Percentiles rank a stretch among this genome's conserved stretches.
Conservation (phyloP, 1,139 yeast genomes). For the Arxiozyma heterogenica region DNA sequence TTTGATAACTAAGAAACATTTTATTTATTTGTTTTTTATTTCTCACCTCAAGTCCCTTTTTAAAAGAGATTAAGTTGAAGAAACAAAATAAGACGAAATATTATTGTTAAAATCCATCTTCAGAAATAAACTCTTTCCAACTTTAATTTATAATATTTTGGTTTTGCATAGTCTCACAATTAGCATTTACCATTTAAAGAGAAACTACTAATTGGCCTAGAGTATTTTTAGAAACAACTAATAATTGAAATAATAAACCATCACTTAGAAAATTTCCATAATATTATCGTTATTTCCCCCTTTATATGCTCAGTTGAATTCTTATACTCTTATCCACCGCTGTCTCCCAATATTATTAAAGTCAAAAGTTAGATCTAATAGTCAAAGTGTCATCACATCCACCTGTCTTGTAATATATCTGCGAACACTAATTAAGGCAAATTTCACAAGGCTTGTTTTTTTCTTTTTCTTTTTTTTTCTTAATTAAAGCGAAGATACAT, state of each 20-base stretch:
- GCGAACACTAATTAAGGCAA: neutral
- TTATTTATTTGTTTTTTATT: too few species aligned
- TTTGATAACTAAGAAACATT: too few species aligned
- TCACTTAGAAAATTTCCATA: neutral
- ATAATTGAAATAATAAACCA: too few species aligned
- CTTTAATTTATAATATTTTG: too few species aligned
- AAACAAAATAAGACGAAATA: too few species aligned
- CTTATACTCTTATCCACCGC: neutral
- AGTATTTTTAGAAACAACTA: too few species aligned
- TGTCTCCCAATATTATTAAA: neutral
- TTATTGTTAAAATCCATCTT: too few species aligned
- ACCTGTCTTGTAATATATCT: too few species aligned
- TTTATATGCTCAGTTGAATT: neutral
- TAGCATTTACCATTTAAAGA: neutral
- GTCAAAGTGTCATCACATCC: too few species aligned
- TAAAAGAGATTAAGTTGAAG: too few species aligned
- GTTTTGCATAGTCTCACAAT: neutral
- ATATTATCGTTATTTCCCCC: neutral
- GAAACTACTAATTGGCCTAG: neutral
- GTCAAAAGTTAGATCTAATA: neutral
- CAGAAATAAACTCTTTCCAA: neutral
- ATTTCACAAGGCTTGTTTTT: neutral
- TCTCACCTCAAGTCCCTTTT: neutral
- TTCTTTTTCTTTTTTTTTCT: too few species aligned
- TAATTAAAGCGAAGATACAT: too few species aligned